Evolutionary conservation across 495 filamentous ascomycete genomes (phyloP).

Genomic region (Tuber aestivum): DNA sequence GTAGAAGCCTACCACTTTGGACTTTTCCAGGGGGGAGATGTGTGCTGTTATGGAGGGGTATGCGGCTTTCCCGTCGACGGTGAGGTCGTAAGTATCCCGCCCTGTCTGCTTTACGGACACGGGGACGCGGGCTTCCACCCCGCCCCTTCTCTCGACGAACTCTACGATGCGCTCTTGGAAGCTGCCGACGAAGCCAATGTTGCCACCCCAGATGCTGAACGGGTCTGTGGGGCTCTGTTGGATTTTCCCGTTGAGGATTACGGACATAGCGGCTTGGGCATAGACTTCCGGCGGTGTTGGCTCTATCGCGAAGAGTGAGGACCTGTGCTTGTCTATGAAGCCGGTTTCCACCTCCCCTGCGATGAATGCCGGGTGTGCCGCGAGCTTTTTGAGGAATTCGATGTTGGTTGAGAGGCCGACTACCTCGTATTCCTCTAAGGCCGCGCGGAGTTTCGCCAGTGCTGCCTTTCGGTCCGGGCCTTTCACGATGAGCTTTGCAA

Average conservation of each 20-base stretch:
- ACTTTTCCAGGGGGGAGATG: constrained; percentile 15
- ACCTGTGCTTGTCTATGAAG: constrained; percentile 81
- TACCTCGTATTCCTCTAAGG: constrained; percentile 83
- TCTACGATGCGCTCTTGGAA: constrained; percentile 54
- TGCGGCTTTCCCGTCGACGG: constrained; percentile 49
- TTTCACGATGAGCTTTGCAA: constrained; percentile 92
- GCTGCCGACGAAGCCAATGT: constrained; percentile 52
- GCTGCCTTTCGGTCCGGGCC: constrained; percentile 72
- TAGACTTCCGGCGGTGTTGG: constrained; percentile 59
- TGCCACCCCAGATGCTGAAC: constrained; percentile 47
- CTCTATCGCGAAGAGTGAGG: constrained; percentile 60
- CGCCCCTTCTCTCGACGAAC: constrained; percentile 47
- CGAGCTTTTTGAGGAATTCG: constrained; percentile 85
- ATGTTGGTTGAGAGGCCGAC: constrained; percentile 93
- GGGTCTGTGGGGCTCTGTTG: constrained; percentile 20
- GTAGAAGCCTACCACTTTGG: constrained; percentile 57
- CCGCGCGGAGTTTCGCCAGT: constrained; percentile 72
- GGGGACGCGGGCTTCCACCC: constrained; percentile 50
- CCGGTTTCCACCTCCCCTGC: constrained; percentile 89
- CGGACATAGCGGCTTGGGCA: constrained; percentile 74
- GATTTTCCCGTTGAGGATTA: constrained; percentile 43
- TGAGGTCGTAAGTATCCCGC: constrained; percentile 58
- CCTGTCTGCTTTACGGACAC: constrained; percentile 63
- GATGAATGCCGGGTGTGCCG: constrained; percentile 72
- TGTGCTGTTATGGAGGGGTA: constrained; percentile 42